Evolutionary conservation across 768 basidiomycete species (phyloP).

Genomic region (Infundibulicybe gibba): DNA sequence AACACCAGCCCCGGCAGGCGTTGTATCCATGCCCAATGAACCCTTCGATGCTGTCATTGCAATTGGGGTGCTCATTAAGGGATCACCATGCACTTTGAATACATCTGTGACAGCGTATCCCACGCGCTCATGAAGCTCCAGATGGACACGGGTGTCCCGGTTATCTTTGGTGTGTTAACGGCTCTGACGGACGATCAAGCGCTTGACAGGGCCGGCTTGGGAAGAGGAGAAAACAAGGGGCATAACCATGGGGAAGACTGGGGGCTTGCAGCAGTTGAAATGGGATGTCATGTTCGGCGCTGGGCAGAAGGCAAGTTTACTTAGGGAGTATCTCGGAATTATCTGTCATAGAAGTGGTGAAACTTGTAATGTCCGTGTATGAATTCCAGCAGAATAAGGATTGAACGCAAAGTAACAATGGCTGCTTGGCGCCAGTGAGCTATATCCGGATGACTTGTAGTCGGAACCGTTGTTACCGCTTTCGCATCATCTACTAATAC

Average conservation of each 20-base stretch:
- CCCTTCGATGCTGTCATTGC: slow-evolving; percentile 97
- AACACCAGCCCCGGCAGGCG: slow-evolving; percentile 43
- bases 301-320: slow-evolving; percentile 73
- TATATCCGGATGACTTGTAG: too few species aligned
- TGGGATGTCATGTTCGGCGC: slow-evolving; percentile 62
- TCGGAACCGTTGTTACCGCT: too few species aligned
- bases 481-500: too few species aligned
- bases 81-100: slow-evolving; percentile 99
- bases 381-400: too few species aligned
- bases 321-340: slow-evolving; percentile 6
- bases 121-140: slow-evolving; percentile 94
- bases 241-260: slow-evolving; percentile 99
- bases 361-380: neutral
- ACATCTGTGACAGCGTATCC: slow-evolving; percentile 92
- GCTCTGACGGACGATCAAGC: slow-evolving; percentile 93
- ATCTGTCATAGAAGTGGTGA: neutral
- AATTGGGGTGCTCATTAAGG: slow-evolving; percentile 97
- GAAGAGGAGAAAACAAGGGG: slow-evolving; percentile 61
- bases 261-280: slow-evolving; percentile 96
- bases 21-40: slow-evolving; percentile 37
- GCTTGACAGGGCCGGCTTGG: slow-evolving; percentile 88
- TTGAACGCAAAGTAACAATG: too few species aligned
- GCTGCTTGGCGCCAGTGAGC: too few species aligned
- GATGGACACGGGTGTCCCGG: slow-evolving; percentile 89
- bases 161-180: slow-evolving; percentile 96